These are phyloP conservation scores for Fusarium hostae DNA, from an alignment of 2,329 filamentous ascomycete genomes.

Conservation along the genomic window DNA sequence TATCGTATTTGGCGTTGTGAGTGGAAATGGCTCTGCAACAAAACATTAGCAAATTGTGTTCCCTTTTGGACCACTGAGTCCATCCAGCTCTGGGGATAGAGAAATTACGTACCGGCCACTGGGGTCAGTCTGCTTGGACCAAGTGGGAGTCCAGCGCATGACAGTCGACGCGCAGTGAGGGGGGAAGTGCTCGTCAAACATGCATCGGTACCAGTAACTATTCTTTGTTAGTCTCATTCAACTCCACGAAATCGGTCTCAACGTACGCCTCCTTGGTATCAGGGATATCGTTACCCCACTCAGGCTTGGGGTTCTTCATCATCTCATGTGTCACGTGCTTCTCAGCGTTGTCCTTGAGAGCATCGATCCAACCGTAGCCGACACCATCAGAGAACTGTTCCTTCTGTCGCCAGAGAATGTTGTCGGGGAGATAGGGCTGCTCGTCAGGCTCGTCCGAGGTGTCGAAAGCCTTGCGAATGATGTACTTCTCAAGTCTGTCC, in stretches of 20 bases:
- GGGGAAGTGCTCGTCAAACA: conserved; percentile 99
- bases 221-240: conserved; percentile 40
- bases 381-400: conserved; percentile 99
- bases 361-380: conserved; percentile 98
- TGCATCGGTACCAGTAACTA: conserved; percentile 95
- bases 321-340: conserved; percentile 92
- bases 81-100: not conserved
- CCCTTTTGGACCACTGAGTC: not conserved
- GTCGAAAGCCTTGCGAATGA: conserved; percentile 97
- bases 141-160: conserved; percentile 95
- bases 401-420: conserved; percentile 98
- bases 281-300: conserved; percentile 93
- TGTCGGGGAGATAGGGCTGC: conserved; percentile 90
- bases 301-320: conserved; percentile 97
- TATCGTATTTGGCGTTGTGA: conserved; percentile 79
- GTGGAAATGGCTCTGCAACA: conserved; percentile 75
- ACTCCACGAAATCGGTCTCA: not conserved
- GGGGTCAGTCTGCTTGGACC: conserved; percentile 96
- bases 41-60: conserved; percentile 28
- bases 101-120: conserved; percentile 77
- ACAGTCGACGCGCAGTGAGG: conserved; percentile 90
- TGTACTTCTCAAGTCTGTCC: conserved; percentile 95
- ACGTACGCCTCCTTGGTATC: conserved; percentile 94
- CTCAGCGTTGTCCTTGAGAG: conserved; percentile 93
- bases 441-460: conserved; percentile 84